A percentile compares a stretch with the other conserved stretches of the same genome.
Conservation (phyloP, 257 asterid species). For the Solanum medicagineum region DNA sequence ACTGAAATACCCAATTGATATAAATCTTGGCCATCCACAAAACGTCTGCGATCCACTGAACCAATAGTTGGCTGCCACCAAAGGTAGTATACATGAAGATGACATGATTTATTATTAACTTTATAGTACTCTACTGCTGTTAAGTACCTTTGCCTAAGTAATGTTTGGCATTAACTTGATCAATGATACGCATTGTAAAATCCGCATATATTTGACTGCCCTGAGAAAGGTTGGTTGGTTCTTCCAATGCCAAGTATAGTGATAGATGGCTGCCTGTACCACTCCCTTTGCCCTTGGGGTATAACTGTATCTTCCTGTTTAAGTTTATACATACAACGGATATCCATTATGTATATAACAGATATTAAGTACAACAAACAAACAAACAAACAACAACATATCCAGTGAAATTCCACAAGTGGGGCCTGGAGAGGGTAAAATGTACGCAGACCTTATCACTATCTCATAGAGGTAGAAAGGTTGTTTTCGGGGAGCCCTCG, state of each 20-base stretch:
- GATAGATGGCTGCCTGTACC: constrained; percentile 40
- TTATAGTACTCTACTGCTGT: not conserved
- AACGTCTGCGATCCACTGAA: constrained; percentile 28
- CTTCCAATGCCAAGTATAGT: constrained; percentile 44
- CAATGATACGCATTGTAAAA: constrained; percentile 39
- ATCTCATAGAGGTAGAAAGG: too few species aligned
- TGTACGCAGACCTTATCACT: too few species aligned
- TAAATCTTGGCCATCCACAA: constrained; percentile 56
- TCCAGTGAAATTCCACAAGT: too few species aligned
- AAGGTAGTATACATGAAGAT: not conserved
- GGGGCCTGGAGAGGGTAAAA: too few species aligned
- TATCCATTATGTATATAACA: not conserved
- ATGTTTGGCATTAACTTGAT: constrained; percentile 25
- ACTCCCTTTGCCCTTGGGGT: constrained; percentile 49
- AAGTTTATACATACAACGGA: not conserved
- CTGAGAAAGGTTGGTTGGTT: constrained; percentile 29
- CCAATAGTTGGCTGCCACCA: constrained; percentile 58
- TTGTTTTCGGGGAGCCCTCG: too few species aligned
- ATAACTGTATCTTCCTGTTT: constrained; percentile 52
- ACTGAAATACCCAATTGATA: constrained; percentile 27
- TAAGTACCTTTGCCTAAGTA: constrained; percentile 35
- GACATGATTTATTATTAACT: not conserved
- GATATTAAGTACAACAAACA: not conserved
- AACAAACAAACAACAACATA: too few species aligned
- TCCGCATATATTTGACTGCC: constrained; percentile 37